phyloP scores from a whole-genome alignment of 2,329 filamentous ascomycete genomes.

The Arthrinium phaeospermum region DNA sequence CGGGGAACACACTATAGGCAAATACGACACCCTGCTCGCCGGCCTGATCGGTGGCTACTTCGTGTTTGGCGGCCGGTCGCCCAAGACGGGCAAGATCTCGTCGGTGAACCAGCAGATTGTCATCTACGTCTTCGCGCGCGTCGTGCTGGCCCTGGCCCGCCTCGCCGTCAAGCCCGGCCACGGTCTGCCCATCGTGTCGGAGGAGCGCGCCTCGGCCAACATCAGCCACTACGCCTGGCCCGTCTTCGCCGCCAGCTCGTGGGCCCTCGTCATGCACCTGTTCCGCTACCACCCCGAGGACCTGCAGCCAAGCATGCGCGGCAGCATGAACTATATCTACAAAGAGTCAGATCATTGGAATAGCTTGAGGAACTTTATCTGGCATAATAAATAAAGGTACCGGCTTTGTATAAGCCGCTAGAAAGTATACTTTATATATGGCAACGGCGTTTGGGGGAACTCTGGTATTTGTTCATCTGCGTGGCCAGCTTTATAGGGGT shows the following conservation, averaged over 20 bases:
- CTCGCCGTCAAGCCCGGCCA: slow-evolving; percentile 73
- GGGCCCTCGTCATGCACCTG: slow-evolving; percentile 94
- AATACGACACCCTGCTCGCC: slow-evolving; percentile 84
- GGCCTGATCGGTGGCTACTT: slow-evolving; percentile 90
- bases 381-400: slow-evolving; percentile 66
- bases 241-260: slow-evolving; percentile 86
- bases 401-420: background rate
- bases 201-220: slow-evolving; percentile 47
- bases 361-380: slow-evolving; percentile 79
- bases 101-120: slow-evolving; percentile 96
- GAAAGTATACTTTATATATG: background rate
- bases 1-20: slow-evolving; percentile 52
- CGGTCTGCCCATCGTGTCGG: slow-evolving; percentile 57
- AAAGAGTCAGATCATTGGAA: slow-evolving; percentile 90
- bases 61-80: slow-evolving; percentile 77
- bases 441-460: slow-evolving; percentile 11
- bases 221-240: slow-evolving; percentile 84
- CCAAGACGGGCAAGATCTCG: slow-evolving; percentile 71
- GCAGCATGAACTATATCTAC: slow-evolving; percentile 98
- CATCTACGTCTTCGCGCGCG: slow-evolving; percentile 95
- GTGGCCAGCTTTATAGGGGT: background rate
- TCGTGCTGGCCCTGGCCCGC: slow-evolving; percentile 82
- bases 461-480: background rate
- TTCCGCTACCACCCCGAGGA: slow-evolving; percentile 92
- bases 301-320: slow-evolving; percentile 87